Conservation (phyloP, 805 yeast genomes). For the Ascoidea rubescens region DNA sequence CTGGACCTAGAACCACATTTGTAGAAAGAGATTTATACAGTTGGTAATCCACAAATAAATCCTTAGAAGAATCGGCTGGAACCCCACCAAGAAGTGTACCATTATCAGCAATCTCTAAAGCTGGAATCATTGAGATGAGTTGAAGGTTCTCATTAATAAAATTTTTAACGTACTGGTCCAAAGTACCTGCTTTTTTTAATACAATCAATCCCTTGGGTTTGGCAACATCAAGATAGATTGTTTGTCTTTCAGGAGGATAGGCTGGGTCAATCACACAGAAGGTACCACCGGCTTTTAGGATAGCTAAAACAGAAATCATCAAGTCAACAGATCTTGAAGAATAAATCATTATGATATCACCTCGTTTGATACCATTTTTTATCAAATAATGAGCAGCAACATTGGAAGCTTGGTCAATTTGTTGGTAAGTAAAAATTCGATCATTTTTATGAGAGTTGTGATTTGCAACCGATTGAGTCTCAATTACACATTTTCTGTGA, state of each 20-base stretch:
- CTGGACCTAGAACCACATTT: constrained; percentile 93
- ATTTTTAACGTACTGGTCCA: constrained; percentile 66
- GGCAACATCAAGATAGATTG: constrained; percentile 84
- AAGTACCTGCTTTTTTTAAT: constrained; percentile 75
- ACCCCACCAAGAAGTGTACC: constrained; percentile 58
- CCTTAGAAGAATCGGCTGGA: constrained; percentile 21
- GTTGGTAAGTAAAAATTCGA: constrained; percentile 69
- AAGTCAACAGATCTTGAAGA: constrained; percentile 96
- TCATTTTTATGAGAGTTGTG: constrained; percentile 31
- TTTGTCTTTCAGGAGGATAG: constrained; percentile 97
- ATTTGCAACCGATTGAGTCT: constrained; percentile 62
- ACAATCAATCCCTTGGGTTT: constrained; percentile 86
- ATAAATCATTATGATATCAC: constrained; percentile 95
- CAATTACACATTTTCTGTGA: constrained; percentile 82
- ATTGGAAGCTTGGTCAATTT: constrained; percentile 87
- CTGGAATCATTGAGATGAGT: constrained; percentile 62
- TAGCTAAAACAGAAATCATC: constrained; percentile 96
- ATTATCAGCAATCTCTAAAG: constrained; percentile 61
- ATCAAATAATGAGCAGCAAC: constrained; percentile 83
- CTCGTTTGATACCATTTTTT: constrained; percentile 66
- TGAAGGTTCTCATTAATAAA: constrained; percentile 63
- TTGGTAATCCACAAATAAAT: constrained; percentile 34
- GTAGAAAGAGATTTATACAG: constrained; percentile 43
- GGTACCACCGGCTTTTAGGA: constrained; percentile 95
- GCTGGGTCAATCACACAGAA: constrained; percentile 98